A percentile compares a stretch with the other conserved stretches of the same genome.
phyloP scores from a whole-genome alignment of 164 flowering plant genomes.

The Umbellularia californica region DNA sequence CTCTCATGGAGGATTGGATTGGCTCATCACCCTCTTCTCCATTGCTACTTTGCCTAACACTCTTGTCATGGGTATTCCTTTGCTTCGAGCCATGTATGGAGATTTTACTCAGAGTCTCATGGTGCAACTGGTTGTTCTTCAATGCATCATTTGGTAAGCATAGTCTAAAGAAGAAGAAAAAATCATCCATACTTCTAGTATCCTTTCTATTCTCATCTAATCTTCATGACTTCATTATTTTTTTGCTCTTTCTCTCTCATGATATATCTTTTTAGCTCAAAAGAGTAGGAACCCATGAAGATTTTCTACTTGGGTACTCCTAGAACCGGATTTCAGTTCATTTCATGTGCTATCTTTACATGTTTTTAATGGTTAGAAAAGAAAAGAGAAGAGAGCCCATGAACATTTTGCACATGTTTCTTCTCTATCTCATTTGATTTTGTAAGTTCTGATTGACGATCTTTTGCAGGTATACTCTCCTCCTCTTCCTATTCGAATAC shows the following conservation, averaged over 20 bases:
- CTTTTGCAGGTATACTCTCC: constrained; percentile 42
- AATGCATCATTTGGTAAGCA: constrained; percentile 54
- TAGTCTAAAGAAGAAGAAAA: neutral
- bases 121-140: constrained; percentile 64
- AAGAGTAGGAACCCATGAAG: neutral
- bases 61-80: constrained; percentile 60
- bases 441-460: too few relatives aligned
- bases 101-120: constrained; percentile 46
- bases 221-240: neutral
- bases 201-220: neutral
- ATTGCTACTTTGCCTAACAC: constrained; percentile 53
- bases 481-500: constrained; percentile 50
- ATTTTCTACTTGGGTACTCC: neutral
- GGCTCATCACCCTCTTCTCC: constrained; percentile 54
- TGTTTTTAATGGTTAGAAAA: neutral
- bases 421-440: too few relatives aligned
- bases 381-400: too few relatives aligned
- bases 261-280: neutral
- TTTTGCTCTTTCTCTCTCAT: neutral
- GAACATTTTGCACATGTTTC: too few relatives aligned
- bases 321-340: neutral
- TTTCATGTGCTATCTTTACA: neutral
- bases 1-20: constrained; percentile 32
- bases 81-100: constrained; percentile 55
- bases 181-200: neutral